Evolutionary conservation across 345 rosid species (phyloP).

Genomic region (Aquilaria sinensis): DNA sequence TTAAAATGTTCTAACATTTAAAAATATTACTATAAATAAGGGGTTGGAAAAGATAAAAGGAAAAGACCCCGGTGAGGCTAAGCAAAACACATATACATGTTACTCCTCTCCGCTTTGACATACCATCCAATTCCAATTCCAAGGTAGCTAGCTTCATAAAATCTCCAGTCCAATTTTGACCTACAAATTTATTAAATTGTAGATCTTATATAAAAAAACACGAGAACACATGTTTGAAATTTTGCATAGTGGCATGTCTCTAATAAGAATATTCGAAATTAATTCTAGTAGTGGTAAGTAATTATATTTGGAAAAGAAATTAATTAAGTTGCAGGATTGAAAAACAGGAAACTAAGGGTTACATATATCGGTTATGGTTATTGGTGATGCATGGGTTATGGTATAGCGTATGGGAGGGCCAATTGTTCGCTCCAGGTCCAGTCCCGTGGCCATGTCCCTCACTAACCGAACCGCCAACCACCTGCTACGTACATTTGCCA

Average conservation of each 20-base stretch:
- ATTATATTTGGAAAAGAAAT: not conserved
- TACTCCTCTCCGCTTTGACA: not conserved
- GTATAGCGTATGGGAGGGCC: not conserved
- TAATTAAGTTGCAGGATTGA: no score
- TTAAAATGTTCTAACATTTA: no score
- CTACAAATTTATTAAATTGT: no score
- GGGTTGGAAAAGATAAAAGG: no score
- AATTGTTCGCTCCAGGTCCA: not conserved
- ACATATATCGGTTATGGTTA: no score
- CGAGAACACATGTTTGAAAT: no score
- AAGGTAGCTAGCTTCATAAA: not conserved
- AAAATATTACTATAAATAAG: no score
- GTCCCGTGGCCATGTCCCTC: slow-evolving; percentile 26
- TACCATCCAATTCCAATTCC: not conserved
- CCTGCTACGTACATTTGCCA: slow-evolving; percentile 11
- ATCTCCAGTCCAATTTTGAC: not conserved
- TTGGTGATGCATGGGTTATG: not conserved
- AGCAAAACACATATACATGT: no score
- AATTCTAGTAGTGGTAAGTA: not conserved
- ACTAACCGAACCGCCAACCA: slow-evolving; percentile 25
- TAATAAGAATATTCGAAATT: not conserved
- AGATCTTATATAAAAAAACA: no score
- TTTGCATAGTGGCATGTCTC: not conserved
- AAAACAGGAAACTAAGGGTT: no score
- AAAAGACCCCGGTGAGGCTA: no score